A percentile compares a stretch with the other conserved stretches of the same genome.
These are phyloP conservation scores for Malbranchea zuffiana DNA, from an alignment of 2,329 filamentous ascomycete genomes.

Conservation along the genomic window DNA sequence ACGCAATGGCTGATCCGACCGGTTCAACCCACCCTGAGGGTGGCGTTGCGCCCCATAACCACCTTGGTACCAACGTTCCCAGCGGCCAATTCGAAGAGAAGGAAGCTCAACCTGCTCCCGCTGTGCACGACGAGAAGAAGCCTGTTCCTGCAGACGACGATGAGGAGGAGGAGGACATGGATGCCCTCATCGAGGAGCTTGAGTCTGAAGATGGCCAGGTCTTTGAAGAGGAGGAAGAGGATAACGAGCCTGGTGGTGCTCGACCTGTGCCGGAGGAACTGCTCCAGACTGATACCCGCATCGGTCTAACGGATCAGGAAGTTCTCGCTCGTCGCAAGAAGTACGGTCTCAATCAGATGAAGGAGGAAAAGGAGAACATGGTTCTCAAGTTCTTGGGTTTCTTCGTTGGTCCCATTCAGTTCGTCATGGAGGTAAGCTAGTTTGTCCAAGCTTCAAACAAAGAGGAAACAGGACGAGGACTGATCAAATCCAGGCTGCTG, in stretches of 20 bases:
- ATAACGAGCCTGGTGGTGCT: constrained; percentile 42
- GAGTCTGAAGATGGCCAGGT: constrained; percentile 67
- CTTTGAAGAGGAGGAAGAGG: constrained; percentile 50
- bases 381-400: constrained; percentile 71
- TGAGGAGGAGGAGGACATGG: constrained; percentile 73
- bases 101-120: constrained; percentile 3
- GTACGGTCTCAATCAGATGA: constrained; percentile 80
- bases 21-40: constrained; percentile 14
- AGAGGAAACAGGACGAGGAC: no score
- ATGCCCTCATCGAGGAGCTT: constrained; percentile 76
- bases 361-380: constrained; percentile 78
- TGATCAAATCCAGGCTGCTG: constrained; percentile 63
- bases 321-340: constrained; percentile 55
- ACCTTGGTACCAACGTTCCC: constrained; percentile 18
- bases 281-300: constrained; percentile 62
- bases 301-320: constrained; percentile 62
- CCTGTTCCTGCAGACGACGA: constrained; percentile 44
- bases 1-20: constrained; percentile 13
- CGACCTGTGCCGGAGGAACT: constrained; percentile 61
- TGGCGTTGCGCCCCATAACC: constrained; percentile 16
- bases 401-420: constrained; percentile 83
- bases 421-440: constrained; percentile 69
- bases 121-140: constrained; percentile 14
- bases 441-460: no score
- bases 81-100: constrained; percentile 17